Evolutionary conservation across 2,329 filamentous ascomycete genomes (phyloP).

Genomic region (Chrysoporthe puriensis): DNA sequence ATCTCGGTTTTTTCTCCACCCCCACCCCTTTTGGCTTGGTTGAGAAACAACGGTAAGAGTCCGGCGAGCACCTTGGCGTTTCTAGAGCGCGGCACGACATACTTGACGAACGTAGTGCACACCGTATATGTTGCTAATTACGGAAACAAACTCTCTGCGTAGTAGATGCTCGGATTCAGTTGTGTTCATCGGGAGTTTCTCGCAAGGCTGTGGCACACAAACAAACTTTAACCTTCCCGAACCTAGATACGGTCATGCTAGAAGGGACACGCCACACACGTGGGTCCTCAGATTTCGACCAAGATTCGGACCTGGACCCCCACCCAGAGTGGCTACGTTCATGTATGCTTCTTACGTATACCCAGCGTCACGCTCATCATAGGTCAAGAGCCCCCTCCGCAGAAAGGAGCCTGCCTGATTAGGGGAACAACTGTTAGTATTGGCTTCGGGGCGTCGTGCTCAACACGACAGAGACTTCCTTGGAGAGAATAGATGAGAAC

Average conservation of each 20-base stretch:
- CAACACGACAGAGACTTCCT: neutral
- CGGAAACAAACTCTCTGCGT: neutral
- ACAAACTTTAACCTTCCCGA: neutral
- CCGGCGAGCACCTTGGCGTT: too few relatives aligned
- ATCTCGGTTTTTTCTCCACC: neutral
- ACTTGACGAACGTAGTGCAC: too few relatives aligned
- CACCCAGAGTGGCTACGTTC: neutral
- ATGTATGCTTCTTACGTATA: constrained; percentile 6
- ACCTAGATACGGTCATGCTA: neutral
- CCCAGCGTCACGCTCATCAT: neutral
- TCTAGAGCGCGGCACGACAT: too few relatives aligned
- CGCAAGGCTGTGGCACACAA: neutral
- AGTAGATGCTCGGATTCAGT: neutral
- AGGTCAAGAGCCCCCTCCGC: neutral
- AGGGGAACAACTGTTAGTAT: neutral
- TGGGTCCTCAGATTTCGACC: neutral
- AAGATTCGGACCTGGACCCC: neutral
- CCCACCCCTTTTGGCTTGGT: too few relatives aligned
- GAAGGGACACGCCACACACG: neutral
- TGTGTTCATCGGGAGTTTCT: neutral
- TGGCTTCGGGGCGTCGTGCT: neutral
- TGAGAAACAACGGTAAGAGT: too few relatives aligned
- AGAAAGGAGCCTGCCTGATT: neutral
- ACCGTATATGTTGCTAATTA: too few relatives aligned
- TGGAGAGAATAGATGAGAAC: neutral